Percentiles rank a stretch among this genome's conserved stretches.
Conservation (phyloP, 805 yeast genomes). For the Cyberlindnera maclurae region DNA sequence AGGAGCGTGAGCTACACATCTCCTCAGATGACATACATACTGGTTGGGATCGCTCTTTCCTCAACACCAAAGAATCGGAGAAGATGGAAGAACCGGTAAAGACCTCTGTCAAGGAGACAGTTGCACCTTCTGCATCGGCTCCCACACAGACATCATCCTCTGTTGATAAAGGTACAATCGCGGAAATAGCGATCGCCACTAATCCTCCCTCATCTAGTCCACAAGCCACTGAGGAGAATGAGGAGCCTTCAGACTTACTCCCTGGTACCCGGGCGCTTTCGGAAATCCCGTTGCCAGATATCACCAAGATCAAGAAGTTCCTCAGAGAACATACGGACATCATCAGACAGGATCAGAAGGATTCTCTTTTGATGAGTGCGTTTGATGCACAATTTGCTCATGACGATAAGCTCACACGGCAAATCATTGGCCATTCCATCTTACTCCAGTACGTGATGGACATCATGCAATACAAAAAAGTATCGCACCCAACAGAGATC, state of each 20-base stretch:
- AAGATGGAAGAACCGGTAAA: constrained; percentile 19
- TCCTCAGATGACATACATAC: constrained; percentile 88
- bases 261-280: constrained; percentile 40
- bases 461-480: constrained; percentile 30
- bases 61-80: constrained; percentile 46
- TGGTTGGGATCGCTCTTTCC: constrained; percentile 81
- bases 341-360: constrained; percentile 79
- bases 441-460: constrained; percentile 63
- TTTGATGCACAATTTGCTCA: constrained; percentile 74
- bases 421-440: constrained; percentile 73
- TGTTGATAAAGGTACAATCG: neutral
- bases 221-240: constrained; percentile 18
- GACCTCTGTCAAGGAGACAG: constrained; percentile 2
- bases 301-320: constrained; percentile 43
- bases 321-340: constrained; percentile 54
- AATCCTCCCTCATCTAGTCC: neutral
- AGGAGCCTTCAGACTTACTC: constrained; percentile 9
- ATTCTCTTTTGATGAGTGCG: constrained; percentile 87
- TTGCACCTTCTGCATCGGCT: constrained; percentile 4
- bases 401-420: constrained; percentile 45
- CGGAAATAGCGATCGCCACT: neutral
- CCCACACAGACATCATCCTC: constrained; percentile 1
- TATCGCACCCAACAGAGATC: constrained; percentile 28
- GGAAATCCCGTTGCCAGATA: constrained; percentile 41
- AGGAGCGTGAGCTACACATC: constrained; percentile 69